Base-by-base conservation (phyloP, 176 grass and related monocot genomes). In the Raddia distichophylla region DNA sequence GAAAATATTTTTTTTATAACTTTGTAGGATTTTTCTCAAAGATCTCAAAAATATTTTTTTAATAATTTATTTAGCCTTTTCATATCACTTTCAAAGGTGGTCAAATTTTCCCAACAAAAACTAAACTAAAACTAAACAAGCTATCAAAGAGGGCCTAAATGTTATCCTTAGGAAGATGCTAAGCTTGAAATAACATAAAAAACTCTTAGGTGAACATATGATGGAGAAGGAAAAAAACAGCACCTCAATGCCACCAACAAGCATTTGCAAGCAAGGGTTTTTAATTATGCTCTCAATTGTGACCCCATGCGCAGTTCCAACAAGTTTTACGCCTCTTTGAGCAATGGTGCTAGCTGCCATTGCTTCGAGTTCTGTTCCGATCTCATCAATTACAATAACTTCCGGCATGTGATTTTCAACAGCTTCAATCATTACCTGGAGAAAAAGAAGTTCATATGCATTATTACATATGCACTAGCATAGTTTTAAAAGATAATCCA, bases 361-460 rank as follows among this genome's bases (percentile, higher is more conserved):
- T 73, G 96, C 96, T 89, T 98, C 93, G 60, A 88, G 96, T 86
- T 98, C 96, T 51, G 96, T 98, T 48, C 96, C 92, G 70, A 98
- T 98, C 81, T 98, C 96, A 91, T 98, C 95, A 34, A 98, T 98
- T 35, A 98, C 90, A 81, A 98, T 98, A 49, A 98, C 96, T 90
- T 98, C 96, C 0, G 96, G 96, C 96, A 98, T 98, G 84, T 98
- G 96, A 84, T 98, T 98, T 87, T 98, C 96, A 76, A 98, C 96
- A 55, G 96, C 96, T 87, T 98, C 93, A 60, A 95, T 98, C 96
- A 98, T 98, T 57, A 97, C 85, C 94, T 97, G 60, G 11, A 78
- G 37, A 84, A 80, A 71, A 10, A 47, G 57, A 18, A 47, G 76
- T 69, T 9, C 44, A 11, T 76, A 45, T 75, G 33, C 71, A 54